Conservation (phyloP, 495 filamentous ascomycete genomes). For the Tuber indicum region DNA sequence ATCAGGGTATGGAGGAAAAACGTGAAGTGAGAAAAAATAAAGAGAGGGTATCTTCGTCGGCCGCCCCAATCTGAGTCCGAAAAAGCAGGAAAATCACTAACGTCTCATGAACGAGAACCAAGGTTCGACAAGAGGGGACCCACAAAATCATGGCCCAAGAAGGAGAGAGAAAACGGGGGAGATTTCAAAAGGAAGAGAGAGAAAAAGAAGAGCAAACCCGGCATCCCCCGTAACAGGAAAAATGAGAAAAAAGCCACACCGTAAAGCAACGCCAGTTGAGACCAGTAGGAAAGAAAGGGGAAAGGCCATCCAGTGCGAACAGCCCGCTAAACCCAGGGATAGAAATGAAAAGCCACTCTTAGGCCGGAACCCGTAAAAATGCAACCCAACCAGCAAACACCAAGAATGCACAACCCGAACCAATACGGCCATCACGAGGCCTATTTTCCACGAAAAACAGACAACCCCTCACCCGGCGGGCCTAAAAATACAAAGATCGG, state of each 20-base stretch:
- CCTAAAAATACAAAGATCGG: conserved; percentile 45
- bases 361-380: conserved; percentile 10
- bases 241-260: conserved; percentile 13
- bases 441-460: background rate
- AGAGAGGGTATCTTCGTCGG: background rate
- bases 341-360: conserved; percentile 15
- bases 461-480: background rate
- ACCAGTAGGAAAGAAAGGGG: conserved; percentile 1
- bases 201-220: conserved; percentile 4
- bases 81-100: background rate
- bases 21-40: background rate
- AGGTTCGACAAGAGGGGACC: background rate
- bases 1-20: background rate
- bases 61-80: background rate
- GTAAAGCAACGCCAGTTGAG: conserved; percentile 3
- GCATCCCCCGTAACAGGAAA: conserved; percentile 1
- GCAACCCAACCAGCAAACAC: conserved; percentile 15
- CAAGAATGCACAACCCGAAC: conserved; percentile 5
- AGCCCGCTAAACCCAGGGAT: conserved; percentile 12
- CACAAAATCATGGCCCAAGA: background rate
- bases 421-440: background rate
- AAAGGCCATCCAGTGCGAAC: conserved; percentile 4
- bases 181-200: background rate
- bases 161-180: background rate
- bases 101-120: background rate